Base-by-base conservation (phyloP, 257 asterid species). In the Solanum okadae region DNA sequence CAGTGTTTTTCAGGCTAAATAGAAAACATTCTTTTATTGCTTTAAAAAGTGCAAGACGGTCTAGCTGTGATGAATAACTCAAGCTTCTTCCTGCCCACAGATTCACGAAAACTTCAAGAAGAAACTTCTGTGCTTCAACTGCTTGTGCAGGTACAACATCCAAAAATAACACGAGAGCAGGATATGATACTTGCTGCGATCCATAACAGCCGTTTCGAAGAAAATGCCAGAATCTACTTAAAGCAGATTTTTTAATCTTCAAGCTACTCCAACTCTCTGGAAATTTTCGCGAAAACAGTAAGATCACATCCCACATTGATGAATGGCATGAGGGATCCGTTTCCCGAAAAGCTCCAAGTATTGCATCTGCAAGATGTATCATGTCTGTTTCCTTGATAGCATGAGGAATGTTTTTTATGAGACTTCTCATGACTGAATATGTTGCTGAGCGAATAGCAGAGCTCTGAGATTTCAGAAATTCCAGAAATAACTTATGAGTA, bases 161-260 rank as follows among this genome's bases (percentile, higher is more conserved):
- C 87, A 97, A 92, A 91, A 97, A 94, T 82, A 93, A 90, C 90
- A 96, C 90, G 83, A 97, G 90, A 77, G 95, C 94, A 23, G 99
- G 99, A 91, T 97, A 97, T 37, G 99, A 97, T 90, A 94, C 94
- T 94, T 94, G 95, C 89, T 95, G 98, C 88, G 99, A 97, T 92
- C 99, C 99, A 94, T 93, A 96, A 91, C 99, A 97, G 42, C 99
- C 99, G 91, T 93, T 94, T 88, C 90, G 96, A 46, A 97, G 98
- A 92, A 97, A 97, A 90, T 91, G 91, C 93, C 95, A 97, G 87
- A 97, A 90, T 38, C 94, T 93, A 90, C 90, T 92, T 42, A 96
- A 75, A 88, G 96, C 87, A 71, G 91, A 92, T 95, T 95, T 96
- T 63, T 95, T 98, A 88, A 94, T 93, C 93, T 95, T 97, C 89